Conservation (phyloP, 164 flowering plant species). For the Magnolia officinalis region DNA sequence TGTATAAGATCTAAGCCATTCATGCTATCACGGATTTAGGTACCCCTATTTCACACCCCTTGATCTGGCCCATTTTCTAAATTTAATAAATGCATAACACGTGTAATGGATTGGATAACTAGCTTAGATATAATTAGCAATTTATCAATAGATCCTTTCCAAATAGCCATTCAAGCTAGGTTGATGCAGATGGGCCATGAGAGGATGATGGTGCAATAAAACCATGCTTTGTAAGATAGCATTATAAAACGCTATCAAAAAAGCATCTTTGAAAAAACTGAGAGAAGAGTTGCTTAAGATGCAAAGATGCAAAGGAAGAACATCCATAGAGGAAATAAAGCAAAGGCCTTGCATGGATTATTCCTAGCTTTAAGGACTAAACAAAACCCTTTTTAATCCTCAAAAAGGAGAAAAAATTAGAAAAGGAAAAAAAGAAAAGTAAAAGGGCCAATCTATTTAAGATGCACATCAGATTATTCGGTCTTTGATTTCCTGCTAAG, state of each 20-base stretch:
- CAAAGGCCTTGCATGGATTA: slow-evolving; percentile 15
- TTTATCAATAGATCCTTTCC: background rate
- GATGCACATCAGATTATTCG: slow-evolving; percentile 18
- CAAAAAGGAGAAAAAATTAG: background rate
- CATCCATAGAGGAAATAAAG: slow-evolving; percentile 13
- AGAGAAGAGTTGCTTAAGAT: slow-evolving; percentile 8
- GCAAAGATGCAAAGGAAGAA: slow-evolving; percentile 18
- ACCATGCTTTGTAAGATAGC: background rate
- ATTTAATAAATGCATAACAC: too few species aligned
- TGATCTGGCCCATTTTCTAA: background rate
- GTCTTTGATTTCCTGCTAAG: slow-evolving; percentile 3
- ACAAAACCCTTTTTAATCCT: slow-evolving; percentile 2
- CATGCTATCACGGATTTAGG: too few species aligned
- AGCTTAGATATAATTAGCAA: background rate
- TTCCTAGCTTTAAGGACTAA: slow-evolving; percentile 24
- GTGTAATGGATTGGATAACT: too few species aligned
- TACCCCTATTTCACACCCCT: too few species aligned
- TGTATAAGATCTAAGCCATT: too few species aligned
- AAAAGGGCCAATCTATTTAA: slow-evolving; percentile 6
- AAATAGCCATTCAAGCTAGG: background rate
- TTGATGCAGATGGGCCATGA: background rate
- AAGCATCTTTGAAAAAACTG: background rate
- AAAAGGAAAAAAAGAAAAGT: background rate
- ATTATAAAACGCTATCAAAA: background rate
- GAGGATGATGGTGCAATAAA: background rate